phyloP scores from a whole-genome alignment of 106 monocot genomes.

The Narthecium ossifragum region DNA sequence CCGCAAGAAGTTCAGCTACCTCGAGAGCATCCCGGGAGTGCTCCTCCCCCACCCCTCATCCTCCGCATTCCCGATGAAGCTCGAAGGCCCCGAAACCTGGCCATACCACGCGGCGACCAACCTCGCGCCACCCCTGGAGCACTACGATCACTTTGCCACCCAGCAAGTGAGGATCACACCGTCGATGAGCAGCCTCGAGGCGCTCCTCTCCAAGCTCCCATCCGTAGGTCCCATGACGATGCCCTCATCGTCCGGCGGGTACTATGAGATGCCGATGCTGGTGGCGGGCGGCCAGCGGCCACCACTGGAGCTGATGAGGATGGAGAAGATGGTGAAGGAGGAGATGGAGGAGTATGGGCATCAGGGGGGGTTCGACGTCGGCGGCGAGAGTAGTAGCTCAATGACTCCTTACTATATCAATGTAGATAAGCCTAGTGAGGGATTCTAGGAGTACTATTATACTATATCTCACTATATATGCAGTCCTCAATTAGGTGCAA shows the following conservation, averaged over 20 bases:
- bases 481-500: too few relatives aligned
- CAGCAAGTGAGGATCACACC: constrained; percentile 58
- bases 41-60: constrained; percentile 93
- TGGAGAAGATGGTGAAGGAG: constrained; percentile 23
- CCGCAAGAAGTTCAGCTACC: constrained; percentile 81
- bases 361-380: constrained; percentile 9
- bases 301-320: background rate
- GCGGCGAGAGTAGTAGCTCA: constrained; percentile 20
- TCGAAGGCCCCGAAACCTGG: constrained; percentile 20
- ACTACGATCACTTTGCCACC: constrained; percentile 21
- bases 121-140: constrained; percentile 22
- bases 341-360: constrained; percentile 23
- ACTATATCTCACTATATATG: too few relatives aligned
- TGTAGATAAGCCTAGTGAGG: background rate
- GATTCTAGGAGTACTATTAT: background rate
- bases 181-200: constrained; percentile 96
- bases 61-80: constrained; percentile 31
- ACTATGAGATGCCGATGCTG: constrained; percentile 26
- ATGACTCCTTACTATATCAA: constrained; percentile 17
- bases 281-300: background rate
- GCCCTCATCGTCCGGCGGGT: constrained; percentile 6
- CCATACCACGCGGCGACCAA: background rate
- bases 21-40: constrained; percentile 97
- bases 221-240: constrained; percentile 38
- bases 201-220: constrained; percentile 85